Conservation (phyloP, 1,284 basidiomycete species). For the Apiotrichum montevideense region DNA sequence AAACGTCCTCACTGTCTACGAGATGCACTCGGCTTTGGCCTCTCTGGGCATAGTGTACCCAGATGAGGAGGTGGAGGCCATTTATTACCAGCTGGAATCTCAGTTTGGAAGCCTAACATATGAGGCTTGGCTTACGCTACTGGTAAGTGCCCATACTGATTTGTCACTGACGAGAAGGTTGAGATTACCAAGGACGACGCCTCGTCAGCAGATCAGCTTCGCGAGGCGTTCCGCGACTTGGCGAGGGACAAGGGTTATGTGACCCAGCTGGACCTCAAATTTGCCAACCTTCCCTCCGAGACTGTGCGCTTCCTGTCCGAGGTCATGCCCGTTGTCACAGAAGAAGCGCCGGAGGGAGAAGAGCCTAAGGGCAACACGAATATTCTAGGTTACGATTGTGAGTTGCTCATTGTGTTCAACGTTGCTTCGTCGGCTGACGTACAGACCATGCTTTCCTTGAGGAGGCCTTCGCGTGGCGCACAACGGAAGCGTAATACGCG, state of each 20-base stretch:
- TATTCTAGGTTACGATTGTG: slow-evolving; percentile 36
- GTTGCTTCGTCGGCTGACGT: too few species aligned
- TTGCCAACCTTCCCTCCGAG: slow-evolving; percentile 72
- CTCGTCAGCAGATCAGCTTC: slow-evolving; percentile 82
- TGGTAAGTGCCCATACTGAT: slow-evolving; percentile 48
- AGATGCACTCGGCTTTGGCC: slow-evolving; percentile 87
- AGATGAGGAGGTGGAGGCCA: slow-evolving; percentile 78
- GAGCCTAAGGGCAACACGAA: background rate
- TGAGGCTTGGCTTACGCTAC: slow-evolving; percentile 88
- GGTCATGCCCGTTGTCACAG: slow-evolving; percentile 29
- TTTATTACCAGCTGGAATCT: slow-evolving; percentile 74
- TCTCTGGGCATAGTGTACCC: slow-evolving; percentile 91
- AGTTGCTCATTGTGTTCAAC: slow-evolving; percentile 14
- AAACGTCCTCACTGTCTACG: slow-evolving; percentile 72
- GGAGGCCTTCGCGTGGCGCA: slow-evolving; percentile 25
- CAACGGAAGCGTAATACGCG: background rate
- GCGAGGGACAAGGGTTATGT: slow-evolving; percentile 82
- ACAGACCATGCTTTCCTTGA: slow-evolving; percentile 40
- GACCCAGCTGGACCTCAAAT: slow-evolving; percentile 83
- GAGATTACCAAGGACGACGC: slow-evolving; percentile 90
- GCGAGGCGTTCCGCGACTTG: slow-evolving; percentile 87
- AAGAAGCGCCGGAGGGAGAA: slow-evolving; percentile 9
- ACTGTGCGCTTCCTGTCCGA: slow-evolving; percentile 73
- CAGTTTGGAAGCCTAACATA: slow-evolving; percentile 86
- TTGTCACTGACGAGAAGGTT: slow-evolving; percentile 53